These are phyloP conservation scores for Neurospora sp. DNA, from an alignment of 495 filamentous ascomycete species.

Conservation along the genomic window DNA sequence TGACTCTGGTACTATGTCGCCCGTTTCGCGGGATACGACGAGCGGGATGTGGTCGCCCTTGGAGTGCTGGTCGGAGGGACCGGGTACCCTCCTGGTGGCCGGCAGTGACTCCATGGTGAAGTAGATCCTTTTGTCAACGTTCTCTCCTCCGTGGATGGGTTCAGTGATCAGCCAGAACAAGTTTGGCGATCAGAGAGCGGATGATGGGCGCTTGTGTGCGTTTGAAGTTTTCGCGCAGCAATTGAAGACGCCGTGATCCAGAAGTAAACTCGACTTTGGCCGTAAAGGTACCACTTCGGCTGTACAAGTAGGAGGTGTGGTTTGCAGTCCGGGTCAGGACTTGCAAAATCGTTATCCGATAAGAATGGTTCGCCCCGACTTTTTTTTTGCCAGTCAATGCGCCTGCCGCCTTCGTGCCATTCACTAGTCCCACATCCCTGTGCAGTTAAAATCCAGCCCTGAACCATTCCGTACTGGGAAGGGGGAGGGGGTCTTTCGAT, in stretches of 20 bases:
- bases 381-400: background rate
- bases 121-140: background rate
- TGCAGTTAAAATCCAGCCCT: background rate
- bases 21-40: conserved; percentile 53
- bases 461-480: background rate
- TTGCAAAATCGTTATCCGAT: conserved; percentile 3
- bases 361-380: background rate
- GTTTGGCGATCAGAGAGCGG: background rate
- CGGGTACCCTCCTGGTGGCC: conserved; percentile 11
- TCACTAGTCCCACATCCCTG: background rate
- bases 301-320: background rate
- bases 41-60: conserved; percentile 20
- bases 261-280: background rate
- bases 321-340: background rate
- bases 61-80: conserved; percentile 9
- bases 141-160: background rate
- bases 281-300: background rate
- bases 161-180: background rate
- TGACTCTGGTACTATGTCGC: conserved; percentile 41
- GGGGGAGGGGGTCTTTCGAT: too few relatives aligned
- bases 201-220: background rate
- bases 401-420: background rate
- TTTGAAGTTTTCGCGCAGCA: background rate
- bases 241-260: background rate
- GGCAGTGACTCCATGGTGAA: conserved; percentile 15